These are phyloP conservation scores for Agrostemma githago DNA, from an alignment of 148 eudicot genomes.

Conservation along the genomic window DNA sequence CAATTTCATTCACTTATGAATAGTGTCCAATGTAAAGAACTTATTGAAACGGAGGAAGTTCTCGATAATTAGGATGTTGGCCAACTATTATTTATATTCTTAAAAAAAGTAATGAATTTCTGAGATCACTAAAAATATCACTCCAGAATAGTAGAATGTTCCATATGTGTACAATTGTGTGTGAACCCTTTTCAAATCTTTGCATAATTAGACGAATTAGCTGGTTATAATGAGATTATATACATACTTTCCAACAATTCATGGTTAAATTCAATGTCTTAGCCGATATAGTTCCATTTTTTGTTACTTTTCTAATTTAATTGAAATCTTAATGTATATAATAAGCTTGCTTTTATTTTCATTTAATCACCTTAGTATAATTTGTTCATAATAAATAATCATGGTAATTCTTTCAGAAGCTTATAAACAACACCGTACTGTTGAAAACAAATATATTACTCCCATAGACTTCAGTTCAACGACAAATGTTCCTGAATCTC, in stretches of 20 bases:
- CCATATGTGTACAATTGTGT: background rate
- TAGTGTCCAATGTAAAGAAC: too few relatives aligned
- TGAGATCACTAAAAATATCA: background rate
- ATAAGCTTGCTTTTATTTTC: too few relatives aligned
- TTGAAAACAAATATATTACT: background rate
- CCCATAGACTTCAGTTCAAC: slow-evolving; percentile 24
- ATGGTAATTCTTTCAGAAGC: slow-evolving; percentile 23
- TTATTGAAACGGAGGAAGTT: background rate
- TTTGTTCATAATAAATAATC: background rate
- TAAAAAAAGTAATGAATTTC: background rate
- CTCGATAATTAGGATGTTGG: background rate
- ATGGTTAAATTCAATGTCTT: too few relatives aligned
- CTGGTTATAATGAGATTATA: background rate
- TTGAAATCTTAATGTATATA: too few relatives aligned
- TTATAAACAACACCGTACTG: slow-evolving; percentile 3
- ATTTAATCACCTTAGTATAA: background rate
- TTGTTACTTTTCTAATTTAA: too few relatives aligned
- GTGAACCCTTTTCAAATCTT: background rate
- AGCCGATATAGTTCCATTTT: too few relatives aligned
- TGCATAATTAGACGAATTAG: background rate
- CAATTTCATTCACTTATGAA: too few relatives aligned
- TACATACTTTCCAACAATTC: background rate
- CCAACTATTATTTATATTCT: too few relatives aligned
- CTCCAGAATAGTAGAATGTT: background rate
- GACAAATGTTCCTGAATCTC: slow-evolving; percentile 44